phyloP scores from a whole-genome alignment of 805 yeast genomes.

The Pichia californica region DNA sequence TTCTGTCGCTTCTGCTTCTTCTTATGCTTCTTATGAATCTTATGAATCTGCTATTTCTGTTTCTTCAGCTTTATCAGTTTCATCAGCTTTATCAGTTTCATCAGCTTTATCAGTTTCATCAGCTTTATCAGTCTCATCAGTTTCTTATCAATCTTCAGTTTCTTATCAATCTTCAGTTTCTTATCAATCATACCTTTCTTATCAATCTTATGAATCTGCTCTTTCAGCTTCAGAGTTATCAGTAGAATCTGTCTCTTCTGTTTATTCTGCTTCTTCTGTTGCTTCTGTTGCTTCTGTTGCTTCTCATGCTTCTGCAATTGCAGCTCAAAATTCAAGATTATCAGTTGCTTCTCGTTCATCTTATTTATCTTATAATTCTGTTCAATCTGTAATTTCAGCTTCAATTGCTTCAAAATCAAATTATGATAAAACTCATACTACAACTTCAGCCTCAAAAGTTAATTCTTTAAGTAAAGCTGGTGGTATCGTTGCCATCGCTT shows the following conservation, averaged over 20 bases:
- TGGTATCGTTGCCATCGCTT: constrained; percentile 37
- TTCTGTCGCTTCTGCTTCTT: constrained; percentile 6
- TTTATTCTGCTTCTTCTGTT: background rate
- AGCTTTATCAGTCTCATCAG: constrained; percentile 7
- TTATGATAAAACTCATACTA: constrained; percentile 10
- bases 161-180: too few relatives aligned
- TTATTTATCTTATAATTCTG: background rate
- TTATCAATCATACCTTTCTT: constrained; percentile 8
- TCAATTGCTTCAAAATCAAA: background rate
- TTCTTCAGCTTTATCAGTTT: constrained; percentile 20
- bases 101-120: constrained; percentile 12
- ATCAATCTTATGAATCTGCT: background rate
- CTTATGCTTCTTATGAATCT: constrained; percentile 3
- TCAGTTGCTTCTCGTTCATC: constrained; percentile 5
- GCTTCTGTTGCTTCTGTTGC: background rate
- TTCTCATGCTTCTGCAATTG: constrained; percentile 2
- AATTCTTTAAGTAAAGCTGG: constrained; percentile 29
- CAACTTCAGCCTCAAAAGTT: constrained; percentile 3
- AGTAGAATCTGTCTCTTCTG: constrained; percentile 2
- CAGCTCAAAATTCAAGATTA: background rate
- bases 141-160: constrained; percentile 6
- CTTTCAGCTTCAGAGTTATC: background rate
- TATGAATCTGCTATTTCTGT: background rate
- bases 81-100: constrained; percentile 16
- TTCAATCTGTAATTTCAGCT: too few relatives aligned